These are phyloP conservation scores for Pestalotiopsis sp. DNA, from an alignment of 2,329 filamentous ascomycete genomes.

Conservation along the genomic window DNA sequence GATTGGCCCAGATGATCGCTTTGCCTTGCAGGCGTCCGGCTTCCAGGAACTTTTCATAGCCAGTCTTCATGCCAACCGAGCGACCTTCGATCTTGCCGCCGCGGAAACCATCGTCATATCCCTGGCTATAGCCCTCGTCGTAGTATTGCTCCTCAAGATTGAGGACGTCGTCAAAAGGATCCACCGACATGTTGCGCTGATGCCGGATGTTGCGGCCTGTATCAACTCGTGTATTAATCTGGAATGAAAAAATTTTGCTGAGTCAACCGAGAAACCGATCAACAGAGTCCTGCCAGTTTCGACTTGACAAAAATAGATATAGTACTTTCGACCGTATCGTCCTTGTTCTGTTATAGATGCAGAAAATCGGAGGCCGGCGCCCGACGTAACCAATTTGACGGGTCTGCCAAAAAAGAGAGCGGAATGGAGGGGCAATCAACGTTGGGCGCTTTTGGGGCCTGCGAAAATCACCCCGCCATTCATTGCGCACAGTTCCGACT, in stretches of 20 bases:
- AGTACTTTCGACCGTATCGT: background rate
- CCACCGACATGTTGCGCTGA: constrained; percentile 24
- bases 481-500: constrained; percentile 4
- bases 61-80: constrained; percentile 87
- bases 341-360: background rate
- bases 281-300: background rate
- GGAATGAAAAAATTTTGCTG: background rate
- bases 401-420: background rate
- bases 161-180: constrained; percentile 60
- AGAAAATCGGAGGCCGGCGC: background rate
- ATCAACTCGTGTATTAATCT: background rate
- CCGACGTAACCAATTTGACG: background rate
- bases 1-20: constrained; percentile 81
- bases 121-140: constrained; percentile 77
- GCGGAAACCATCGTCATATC: constrained; percentile 72
- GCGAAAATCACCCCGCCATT: constrained; percentile 9
- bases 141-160: constrained; percentile 74
- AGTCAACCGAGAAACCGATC: background rate
- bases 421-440: background rate
- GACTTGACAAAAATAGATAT: background rate
- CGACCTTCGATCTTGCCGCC: constrained; percentile 87
- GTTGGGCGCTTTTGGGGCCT: background rate
- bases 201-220: background rate
- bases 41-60: constrained; percentile 88
- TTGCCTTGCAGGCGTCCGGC: constrained; percentile 79